Conservation (phyloP, 2,329 filamentous ascomycete species). For the Cladosporium sp. region DNA sequence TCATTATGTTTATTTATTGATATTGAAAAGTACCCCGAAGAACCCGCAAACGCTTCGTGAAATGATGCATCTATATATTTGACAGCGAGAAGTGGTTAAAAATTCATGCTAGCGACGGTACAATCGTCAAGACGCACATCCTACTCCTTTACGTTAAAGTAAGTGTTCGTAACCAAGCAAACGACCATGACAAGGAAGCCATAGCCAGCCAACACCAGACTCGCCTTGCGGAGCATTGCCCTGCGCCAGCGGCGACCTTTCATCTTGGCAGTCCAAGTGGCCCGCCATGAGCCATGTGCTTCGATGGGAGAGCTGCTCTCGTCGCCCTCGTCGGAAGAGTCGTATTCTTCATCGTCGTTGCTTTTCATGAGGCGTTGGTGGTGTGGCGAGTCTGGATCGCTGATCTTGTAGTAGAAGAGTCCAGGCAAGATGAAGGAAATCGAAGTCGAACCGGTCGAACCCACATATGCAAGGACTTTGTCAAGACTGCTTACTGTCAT, state of each 20-base stretch:
- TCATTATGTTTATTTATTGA: background rate
- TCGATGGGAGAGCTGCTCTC: slow-evolving; percentile 42
- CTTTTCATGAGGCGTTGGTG: slow-evolving; percentile 87
- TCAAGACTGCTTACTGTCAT: slow-evolving; percentile 89
- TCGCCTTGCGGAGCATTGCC: slow-evolving; percentile 63
- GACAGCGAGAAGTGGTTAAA: background rate
- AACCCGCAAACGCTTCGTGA: background rate
- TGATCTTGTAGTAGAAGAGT: slow-evolving; percentile 98
- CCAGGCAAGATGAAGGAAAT: slow-evolving; percentile 97
- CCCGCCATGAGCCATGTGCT: slow-evolving; percentile 47
- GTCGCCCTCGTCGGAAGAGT: slow-evolving; percentile 50
- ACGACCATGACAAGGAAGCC: slow-evolving; percentile 84
- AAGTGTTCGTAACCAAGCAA: slow-evolving; percentile 79
- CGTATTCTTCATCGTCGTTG: slow-evolving; percentile 76
- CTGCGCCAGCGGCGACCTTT: slow-evolving; percentile 57
- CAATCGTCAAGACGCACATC: background rate
- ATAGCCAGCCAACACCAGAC: slow-evolving; percentile 75
- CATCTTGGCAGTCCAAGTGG: slow-evolving; percentile 31
- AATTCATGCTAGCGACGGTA: background rate
- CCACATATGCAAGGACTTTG: slow-evolving; percentile 89
- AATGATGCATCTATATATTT: background rate
- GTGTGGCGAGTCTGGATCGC: slow-evolving; percentile 76
- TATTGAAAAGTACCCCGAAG: background rate
- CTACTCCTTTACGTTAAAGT: slow-evolving; percentile 66
- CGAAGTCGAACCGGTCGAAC: slow-evolving; percentile 86